These are phyloP conservation scores for Solanum hybrid DNA, from an alignment of 305 asterid genomes.

Conservation along the genomic window DNA sequence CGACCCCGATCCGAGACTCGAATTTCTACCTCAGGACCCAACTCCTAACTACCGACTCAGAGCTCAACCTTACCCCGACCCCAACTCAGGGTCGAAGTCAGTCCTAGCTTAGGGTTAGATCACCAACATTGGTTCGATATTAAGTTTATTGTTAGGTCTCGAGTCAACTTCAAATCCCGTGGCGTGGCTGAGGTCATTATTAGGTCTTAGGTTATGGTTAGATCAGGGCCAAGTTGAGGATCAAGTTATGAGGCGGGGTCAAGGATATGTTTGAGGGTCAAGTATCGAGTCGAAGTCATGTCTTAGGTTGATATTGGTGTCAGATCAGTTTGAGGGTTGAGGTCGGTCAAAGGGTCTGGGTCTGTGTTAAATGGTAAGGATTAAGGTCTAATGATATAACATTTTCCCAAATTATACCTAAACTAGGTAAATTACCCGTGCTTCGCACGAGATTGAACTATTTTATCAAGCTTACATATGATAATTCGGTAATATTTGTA, in stretches of 20 bases:
- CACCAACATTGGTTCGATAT: not conserved
- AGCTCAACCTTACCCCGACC: not conserved
- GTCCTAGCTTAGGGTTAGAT: not conserved
- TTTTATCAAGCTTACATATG: too few species aligned
- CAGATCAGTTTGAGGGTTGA: not conserved
- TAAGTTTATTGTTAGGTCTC: not conserved
- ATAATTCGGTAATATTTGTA: too few species aligned
- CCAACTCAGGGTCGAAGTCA: not conserved
- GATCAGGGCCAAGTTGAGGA: not conserved
- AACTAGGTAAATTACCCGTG: too few species aligned
- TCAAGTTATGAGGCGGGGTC: not conserved
- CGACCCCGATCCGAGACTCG: accelerated
- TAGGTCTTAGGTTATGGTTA: too few species aligned
- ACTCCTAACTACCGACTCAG: not conserved
- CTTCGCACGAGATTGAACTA: too few species aligned
- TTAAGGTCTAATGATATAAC: not conserved
- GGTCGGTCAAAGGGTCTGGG: accelerated
- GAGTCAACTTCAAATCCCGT: not conserved
- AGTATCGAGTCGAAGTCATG: not conserved
- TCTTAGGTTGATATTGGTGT: not conserved
- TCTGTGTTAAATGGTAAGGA: not conserved
- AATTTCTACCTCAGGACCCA: not conserved
- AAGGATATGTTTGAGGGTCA: not conserved
- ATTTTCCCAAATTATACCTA: not conserved
- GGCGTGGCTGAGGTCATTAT: not conserved